Base-by-base conservation (phyloP, 495 filamentous ascomycete genomes). In the Parathielavia hyrcaniae region DNA sequence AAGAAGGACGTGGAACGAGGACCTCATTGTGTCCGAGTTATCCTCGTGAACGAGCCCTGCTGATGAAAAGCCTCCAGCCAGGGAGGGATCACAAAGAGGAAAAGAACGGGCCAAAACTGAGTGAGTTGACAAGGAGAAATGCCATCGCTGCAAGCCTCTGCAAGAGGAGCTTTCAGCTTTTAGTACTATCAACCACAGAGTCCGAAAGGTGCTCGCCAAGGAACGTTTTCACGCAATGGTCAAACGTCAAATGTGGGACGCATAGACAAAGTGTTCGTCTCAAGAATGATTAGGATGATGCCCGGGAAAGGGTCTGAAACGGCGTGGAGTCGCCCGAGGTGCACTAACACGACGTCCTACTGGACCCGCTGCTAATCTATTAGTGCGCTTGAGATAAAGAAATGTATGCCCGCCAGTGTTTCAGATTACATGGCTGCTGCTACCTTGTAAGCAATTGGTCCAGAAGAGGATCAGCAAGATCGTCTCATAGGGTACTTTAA, bases 1-100 rank as follows among this genome's bases (percentile, higher is more conserved):
- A 6, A 51, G 36, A 14, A 58, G 5, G 39, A 58, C 8, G 4
- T 51, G 48, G 23, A 58, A n/a, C 10, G 55, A 58, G 20, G 55
- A 50, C 32, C 17, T 58, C 55, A 58, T 58, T 3, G 26, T 30
- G 26, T 30, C 26, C 26, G 6, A 30, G 26, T 30, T 30, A 3
- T 30, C 26, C 2, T 30, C 26, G 6, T 30, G 26, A 30, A 30
- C 6, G 26, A 30, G 26, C 26, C 26, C 26, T 6, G 26, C 26
- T 30, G 26, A 3, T 30, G 26, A 10, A 5, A 20, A 17, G 41
- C 9, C 22, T 43, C 50, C 50, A 19, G 7, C 39, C 39, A 19
- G 20, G 39, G 50, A 43, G 50, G 38, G 7, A 7, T n/a, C n/a
- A 12, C n/a, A 43, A 53, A 53, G 39, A 14, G 30, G 8, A 23